Conservation (phyloP, 345 rosid genomes). For the Eucalyptus pauciflora region DNA sequence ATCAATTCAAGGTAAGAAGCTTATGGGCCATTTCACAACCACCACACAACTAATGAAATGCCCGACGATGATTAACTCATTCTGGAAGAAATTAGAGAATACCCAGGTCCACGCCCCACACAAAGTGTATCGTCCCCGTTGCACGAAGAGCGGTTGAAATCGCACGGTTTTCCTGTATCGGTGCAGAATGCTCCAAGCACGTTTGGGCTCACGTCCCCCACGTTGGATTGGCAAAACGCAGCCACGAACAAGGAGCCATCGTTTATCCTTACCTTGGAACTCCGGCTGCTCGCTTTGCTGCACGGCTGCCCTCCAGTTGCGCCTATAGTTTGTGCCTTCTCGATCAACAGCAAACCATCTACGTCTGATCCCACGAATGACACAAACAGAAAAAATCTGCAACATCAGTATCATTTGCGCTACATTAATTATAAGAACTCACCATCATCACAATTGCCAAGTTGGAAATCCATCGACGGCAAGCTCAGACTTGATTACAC, state of each 20-base stretch:
- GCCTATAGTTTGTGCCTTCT: conserved; percentile 15
- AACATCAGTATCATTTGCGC: neutral
- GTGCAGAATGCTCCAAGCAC: conserved; percentile 51
- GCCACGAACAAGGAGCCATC: conserved; percentile 32
- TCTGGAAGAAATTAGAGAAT: neutral
- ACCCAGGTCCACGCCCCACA: conserved; percentile 56
- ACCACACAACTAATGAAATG: neutral
- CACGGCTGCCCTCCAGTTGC: conserved; percentile 40
- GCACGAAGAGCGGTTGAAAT: conserved; percentile 55
- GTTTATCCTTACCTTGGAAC: conserved; percentile 41
- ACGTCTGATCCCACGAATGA: neutral
- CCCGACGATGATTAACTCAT: neutral
- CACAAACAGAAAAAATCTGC: neutral
- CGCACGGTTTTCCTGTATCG: conserved; percentile 35
- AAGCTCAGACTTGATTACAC: neutral
- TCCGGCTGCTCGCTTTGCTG: conserved; percentile 26
- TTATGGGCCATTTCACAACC: neutral
- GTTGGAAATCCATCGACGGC: neutral
- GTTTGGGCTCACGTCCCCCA: conserved; percentile 50
- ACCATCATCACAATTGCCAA: neutral
- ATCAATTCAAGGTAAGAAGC: neutral
- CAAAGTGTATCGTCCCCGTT: conserved; percentile 38
- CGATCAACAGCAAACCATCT: neutral
- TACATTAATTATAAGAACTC: neutral
- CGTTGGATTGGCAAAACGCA: conserved; percentile 55